Percentiles rank a stretch among this genome's conserved stretches.
phyloP scores from a whole-genome alignment of 2,329 filamentous ascomycete species.

The Podosphaera fusca region DNA sequence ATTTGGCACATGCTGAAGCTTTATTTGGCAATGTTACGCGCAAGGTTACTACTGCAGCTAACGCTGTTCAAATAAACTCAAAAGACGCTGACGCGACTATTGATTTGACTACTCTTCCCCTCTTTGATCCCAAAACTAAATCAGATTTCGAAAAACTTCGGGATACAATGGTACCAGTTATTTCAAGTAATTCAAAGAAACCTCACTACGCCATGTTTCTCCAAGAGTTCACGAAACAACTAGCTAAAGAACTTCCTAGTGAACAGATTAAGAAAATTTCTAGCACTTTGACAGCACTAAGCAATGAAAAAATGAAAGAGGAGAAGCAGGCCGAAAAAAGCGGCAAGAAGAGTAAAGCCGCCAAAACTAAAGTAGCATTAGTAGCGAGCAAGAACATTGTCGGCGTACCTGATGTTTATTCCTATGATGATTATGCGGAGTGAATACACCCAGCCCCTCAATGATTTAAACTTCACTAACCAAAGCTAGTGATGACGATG shows the following conservation, averaged over 20 bases:
- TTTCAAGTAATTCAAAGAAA: conserved; percentile 59
- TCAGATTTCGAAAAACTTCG: conserved; percentile 62
- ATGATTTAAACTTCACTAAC: conserved; percentile 7
- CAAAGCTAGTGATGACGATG: conserved; percentile 36
- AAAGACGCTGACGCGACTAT: conserved; percentile 56
- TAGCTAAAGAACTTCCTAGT: conserved; percentile 69
- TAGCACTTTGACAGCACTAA: conserved; percentile 63
- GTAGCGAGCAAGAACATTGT: conserved; percentile 35
- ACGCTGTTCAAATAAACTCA: conserved; percentile 43
- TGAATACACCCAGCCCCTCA: conserved; percentile 25
- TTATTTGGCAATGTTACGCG: conserved; percentile 60
- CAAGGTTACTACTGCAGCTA: conserved; percentile 40
- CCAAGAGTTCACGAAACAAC: conserved; percentile 71
- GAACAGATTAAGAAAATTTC: conserved; percentile 94
- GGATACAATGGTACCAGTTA: conserved; percentile 54
- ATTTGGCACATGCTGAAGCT: conserved; percentile 75
- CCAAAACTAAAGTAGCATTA: conserved; percentile 79
- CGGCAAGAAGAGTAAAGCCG: conserved; percentile 89
- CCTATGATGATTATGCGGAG: conserved; percentile 75
- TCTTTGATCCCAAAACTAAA: conserved; percentile 83
- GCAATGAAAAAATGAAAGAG: conserved; percentile 97
- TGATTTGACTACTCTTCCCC: conserved; percentile 53
- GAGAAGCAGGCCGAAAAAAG: conserved; percentile 88
- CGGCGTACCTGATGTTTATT: conserved; percentile 42
- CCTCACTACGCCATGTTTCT: conserved; percentile 76